phyloP scores from a whole-genome alignment of 352 stramenopile genomes.

The Thalassiosira hispida region DNA sequence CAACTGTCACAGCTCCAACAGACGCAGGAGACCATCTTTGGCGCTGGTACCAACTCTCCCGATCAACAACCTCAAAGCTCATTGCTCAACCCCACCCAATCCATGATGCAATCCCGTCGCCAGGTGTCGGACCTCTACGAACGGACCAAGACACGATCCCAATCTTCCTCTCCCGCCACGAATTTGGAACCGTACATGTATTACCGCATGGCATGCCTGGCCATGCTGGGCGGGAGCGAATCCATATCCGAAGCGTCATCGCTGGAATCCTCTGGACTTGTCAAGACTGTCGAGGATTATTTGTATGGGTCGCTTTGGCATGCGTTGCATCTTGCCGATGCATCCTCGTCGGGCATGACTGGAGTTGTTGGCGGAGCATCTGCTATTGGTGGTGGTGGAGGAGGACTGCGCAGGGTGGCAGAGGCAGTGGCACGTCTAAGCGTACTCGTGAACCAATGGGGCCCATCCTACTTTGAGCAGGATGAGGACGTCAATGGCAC shows the following conservation, averaged over 20 bases:
- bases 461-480: constrained; percentile 71
- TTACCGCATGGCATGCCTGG: constrained; percentile 58
- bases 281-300: constrained; percentile 83
- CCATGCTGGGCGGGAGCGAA: constrained; percentile 56
- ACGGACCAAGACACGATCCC: constrained; percentile 48
- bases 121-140: constrained; percentile 60
- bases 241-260: constrained; percentile 47
- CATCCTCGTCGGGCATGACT: neutral
- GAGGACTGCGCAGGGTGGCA: constrained; percentile 18
- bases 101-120: constrained; percentile 32
- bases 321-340: constrained; percentile 43
- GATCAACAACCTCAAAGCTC: constrained; percentile 2
- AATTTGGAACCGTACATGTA: constrained; percentile 21
- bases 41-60: constrained; percentile 10
- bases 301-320: constrained; percentile 71
- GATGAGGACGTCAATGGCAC: constrained; percentile 45
- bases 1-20: constrained; percentile 41
- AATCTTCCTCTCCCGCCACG: constrained; percentile 6
- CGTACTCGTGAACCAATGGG: constrained; percentile 65
- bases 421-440: constrained; percentile 54
- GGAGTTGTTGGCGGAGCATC: neutral
- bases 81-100: constrained; percentile 31
- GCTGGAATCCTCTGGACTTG: constrained; percentile 47
- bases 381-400: neutral
- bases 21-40: constrained; percentile 50